A percentile compares a stretch with the other conserved stretches of the same genome.
These are phyloP conservation scores for Atkinsonella hypoxylon DNA, from an alignment of 2,329 filamentous ascomycete species.

Conservation along the genomic window DNA sequence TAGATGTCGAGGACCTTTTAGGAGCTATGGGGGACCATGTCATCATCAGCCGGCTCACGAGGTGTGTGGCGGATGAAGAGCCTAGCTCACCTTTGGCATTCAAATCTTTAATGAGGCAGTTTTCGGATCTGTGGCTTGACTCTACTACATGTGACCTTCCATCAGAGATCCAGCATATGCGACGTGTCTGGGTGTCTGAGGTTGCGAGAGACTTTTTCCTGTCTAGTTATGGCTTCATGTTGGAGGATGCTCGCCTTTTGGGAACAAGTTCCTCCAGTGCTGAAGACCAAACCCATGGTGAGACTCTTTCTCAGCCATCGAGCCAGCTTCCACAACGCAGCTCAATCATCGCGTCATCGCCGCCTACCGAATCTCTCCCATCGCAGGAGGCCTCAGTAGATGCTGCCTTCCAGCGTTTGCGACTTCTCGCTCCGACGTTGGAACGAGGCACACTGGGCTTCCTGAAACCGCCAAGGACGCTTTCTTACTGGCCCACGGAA, in stretches of 20 bases:
- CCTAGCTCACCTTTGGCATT: slow-evolving; percentile 15
- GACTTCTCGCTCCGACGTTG: slow-evolving; percentile 21
- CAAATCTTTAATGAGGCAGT: slow-evolving; percentile 16
- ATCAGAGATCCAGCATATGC: slow-evolving; percentile 12
- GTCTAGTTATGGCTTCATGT: slow-evolving; percentile 22
- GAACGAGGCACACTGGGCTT: slow-evolving; percentile 14
- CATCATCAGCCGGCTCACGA: slow-evolving; percentile 19
- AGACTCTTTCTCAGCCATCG: slow-evolving; percentile 2
- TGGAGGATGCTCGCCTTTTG: slow-evolving; percentile 21
- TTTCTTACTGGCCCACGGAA: slow-evolving; percentile 28
- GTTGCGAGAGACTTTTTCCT: slow-evolving; percentile 23
- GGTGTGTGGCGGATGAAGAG: slow-evolving; percentile 13
- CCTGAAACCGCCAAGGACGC: slow-evolving; percentile 17
- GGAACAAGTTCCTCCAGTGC: slow-evolving; percentile 10
- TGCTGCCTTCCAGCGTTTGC: slow-evolving; percentile 22
- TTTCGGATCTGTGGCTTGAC: slow-evolving; percentile 22
- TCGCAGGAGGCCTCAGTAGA: slow-evolving; percentile 11
- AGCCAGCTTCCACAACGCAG: slow-evolving; percentile 1
- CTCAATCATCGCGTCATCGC: slow-evolving; percentile 4
- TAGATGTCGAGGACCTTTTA: slow-evolving; percentile 18
- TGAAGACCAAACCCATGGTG: slow-evolving; percentile 6
- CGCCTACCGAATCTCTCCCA: slow-evolving; percentile 5
- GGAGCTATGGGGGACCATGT: slow-evolving; percentile 15
- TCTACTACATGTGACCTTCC: slow-evolving; percentile 13
- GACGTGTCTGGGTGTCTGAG: slow-evolving; percentile 19